A percentile compares a stretch with the other conserved stretches of the same genome.
phyloP scores from a whole-genome alignment of 352 stramenopile genomes.

The Phytophthora fragariaefolia region DNA sequence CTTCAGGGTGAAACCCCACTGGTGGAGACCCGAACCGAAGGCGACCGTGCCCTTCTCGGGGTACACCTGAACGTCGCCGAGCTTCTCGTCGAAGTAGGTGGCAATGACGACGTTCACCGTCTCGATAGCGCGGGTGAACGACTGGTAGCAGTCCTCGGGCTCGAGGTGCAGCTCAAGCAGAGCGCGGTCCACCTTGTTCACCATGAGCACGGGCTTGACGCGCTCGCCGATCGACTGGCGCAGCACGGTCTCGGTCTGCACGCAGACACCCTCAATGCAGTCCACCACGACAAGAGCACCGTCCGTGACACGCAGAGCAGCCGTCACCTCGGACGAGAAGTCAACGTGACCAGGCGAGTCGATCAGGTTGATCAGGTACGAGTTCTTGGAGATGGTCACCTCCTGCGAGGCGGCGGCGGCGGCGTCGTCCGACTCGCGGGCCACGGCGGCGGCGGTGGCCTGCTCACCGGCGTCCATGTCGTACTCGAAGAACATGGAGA shows the following conservation, averaged over 20 bases:
- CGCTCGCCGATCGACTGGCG: constrained; percentile 98
- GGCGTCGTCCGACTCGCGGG: constrained; percentile 57
- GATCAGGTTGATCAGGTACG: constrained; percentile 99
- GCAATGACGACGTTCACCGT: constrained; percentile 99
- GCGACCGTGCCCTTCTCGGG: constrained; percentile 98
- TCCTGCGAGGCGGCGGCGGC: constrained; percentile 33
- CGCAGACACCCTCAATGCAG: constrained; percentile 99
- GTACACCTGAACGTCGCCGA: constrained; percentile 98
- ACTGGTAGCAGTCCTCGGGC: constrained; percentile 99
- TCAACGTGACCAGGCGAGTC: constrained; percentile 99
- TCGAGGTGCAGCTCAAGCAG: constrained; percentile 98
- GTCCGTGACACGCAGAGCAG: constrained; percentile 99
- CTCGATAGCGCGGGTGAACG: constrained; percentile 98
- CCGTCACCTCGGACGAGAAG: constrained; percentile 99
- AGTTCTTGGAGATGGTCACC: constrained; percentile 97
- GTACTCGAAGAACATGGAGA: constrained; percentile 99
- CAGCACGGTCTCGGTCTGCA: constrained; percentile 99
- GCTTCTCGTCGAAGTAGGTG: constrained; percentile 98
- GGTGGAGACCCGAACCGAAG: constrained; percentile 99
- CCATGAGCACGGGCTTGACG: constrained; percentile 99
- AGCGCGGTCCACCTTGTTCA: constrained; percentile 99
- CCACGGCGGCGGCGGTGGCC: constrained; percentile 69
- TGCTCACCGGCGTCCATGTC: constrained; percentile 95
- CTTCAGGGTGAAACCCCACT: constrained; percentile 99
- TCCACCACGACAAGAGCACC: constrained; percentile 99